A percentile compares a stretch with the other conserved stretches of the same genome.
Evolutionary conservation across 306 rosid genomes (phyloP).

Genomic region (Pyrus betulifolia): DNA sequence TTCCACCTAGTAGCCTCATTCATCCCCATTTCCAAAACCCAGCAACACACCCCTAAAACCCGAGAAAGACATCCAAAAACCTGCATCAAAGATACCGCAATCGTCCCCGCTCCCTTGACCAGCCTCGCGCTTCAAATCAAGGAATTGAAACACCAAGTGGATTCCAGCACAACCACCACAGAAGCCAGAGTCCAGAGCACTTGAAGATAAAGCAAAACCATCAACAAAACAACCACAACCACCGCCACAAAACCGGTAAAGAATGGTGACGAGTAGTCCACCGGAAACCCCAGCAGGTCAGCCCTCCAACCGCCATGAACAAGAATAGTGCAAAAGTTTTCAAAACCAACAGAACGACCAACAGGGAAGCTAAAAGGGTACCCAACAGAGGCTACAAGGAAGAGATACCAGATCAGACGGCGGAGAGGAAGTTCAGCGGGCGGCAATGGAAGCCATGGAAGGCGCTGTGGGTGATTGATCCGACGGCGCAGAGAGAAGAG

Average conservation of each 20-base stretch:
- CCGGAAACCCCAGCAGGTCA: no score
- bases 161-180: slow-evolving; percentile 39
- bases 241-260: no score
- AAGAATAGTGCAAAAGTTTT: neutral
- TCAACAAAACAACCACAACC: neutral
- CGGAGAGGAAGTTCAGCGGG: no score
- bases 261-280: no score
- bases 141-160: slow-evolving; percentile 31
- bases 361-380: no score
- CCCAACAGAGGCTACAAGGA: no score
- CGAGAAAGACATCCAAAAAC: neutral
- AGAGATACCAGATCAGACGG: no score
- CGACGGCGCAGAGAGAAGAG: no score
- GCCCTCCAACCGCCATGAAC: no score
- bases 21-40: slow-evolving; percentile 2
- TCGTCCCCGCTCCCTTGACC: slow-evolving; percentile 26
- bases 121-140: slow-evolving; percentile 31
- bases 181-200: slow-evolving; percentile 35
- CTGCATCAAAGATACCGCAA: slow-evolving; percentile 19
- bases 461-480: no score
- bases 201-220: slow-evolving; percentile 30
- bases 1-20: slow-evolving; percentile 27
- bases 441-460: no score
- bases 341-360: no score
- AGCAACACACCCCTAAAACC: slow-evolving; percentile 12